Percentiles rank a stretch among this genome's conserved stretches.
phyloP scores from a whole-genome alignment of 2,329 filamentous ascomycete genomes.

The Colletotrichum endophyticum region DNA sequence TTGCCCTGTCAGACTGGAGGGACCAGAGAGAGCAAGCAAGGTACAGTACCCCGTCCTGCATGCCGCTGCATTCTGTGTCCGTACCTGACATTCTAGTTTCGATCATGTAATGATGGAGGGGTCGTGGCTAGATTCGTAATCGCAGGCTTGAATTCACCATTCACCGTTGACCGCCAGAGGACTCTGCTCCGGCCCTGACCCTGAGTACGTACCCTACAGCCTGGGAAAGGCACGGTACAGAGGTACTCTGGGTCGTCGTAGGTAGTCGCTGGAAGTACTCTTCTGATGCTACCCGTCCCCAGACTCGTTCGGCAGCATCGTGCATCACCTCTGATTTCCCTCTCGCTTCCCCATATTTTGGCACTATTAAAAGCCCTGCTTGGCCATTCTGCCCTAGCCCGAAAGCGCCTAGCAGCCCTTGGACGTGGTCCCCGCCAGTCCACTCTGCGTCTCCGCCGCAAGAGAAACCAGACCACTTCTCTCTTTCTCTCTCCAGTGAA shows the following conservation, averaged over 20 bases:
- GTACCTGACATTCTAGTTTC: slow-evolving; percentile 19
- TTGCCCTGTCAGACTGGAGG: not conserved
- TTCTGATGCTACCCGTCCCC: not conserved
- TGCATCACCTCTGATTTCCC: slow-evolving; percentile 11
- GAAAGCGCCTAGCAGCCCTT: not conserved
- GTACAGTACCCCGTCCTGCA: not conserved
- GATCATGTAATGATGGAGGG: slow-evolving; percentile 18
- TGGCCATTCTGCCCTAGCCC: not conserved
- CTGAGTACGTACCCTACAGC: not conserved
- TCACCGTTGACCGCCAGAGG: slow-evolving; percentile 3
- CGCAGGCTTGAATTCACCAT: slow-evolving; percentile 11
- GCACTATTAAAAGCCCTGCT: slow-evolving; percentile 15
- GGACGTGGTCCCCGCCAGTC: not conserved
- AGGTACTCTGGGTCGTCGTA: not conserved
- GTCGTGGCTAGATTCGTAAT: slow-evolving; percentile 12
- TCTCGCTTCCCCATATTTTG: slow-evolving; percentile 17
- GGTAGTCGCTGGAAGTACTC: not conserved
- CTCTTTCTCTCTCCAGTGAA: not conserved
- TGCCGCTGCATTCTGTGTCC: slow-evolving; percentile 6
- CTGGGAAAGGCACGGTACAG: not conserved
- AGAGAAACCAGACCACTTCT: not conserved
- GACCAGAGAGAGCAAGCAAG: not conserved
- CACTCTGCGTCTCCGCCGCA: slow-evolving; percentile 4
- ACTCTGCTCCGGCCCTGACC: not conserved
- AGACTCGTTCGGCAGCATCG: slow-evolving; percentile 13